phyloP scores from a whole-genome alignment of 2,329 filamentous ascomycete genomes.

The Alternaria panax region DNA sequence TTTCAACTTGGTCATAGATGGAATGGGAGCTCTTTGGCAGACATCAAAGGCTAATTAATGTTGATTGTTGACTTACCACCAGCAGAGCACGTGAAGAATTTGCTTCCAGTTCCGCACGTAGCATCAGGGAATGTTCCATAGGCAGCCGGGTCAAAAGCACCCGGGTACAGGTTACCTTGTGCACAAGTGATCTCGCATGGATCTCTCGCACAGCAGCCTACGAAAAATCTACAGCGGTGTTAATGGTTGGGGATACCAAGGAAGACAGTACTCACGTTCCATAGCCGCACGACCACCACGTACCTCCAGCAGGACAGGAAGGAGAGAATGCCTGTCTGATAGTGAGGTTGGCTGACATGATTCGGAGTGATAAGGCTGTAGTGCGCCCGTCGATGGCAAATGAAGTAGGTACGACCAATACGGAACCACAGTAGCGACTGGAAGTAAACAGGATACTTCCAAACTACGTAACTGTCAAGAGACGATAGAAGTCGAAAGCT shows the following conservation, averaged over 20 bases:
- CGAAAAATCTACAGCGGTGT: constrained; percentile 33
- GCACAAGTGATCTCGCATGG: constrained; percentile 49
- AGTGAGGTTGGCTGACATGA: constrained; percentile 9
- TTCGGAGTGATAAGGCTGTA: background rate
- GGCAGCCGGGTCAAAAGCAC: constrained; percentile 41
- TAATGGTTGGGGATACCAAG: background rate
- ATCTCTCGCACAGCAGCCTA: constrained; percentile 49
- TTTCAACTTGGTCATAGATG: background rate
- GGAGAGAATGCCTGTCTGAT: constrained; percentile 34
- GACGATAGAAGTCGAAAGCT: background rate
- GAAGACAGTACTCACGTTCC: constrained; percentile 16
- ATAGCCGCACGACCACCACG: constrained; percentile 47
- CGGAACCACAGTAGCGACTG: background rate
- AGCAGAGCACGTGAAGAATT: constrained; percentile 48
- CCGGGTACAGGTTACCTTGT: constrained; percentile 37
- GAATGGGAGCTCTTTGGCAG: background rate
- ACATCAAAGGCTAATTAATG: background rate
- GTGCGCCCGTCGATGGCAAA: background rate
- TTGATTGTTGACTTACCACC: constrained; percentile 7
- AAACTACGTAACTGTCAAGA: background rate
- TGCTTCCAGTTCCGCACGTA: constrained; percentile 34
- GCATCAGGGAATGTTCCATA: constrained; percentile 43
- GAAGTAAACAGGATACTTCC: background rate
- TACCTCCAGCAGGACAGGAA: constrained; percentile 44
- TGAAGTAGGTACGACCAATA: background rate